phyloP scores from a whole-genome alignment of 768 basidiomycete genomes.

The Lentinula raphanica region DNA sequence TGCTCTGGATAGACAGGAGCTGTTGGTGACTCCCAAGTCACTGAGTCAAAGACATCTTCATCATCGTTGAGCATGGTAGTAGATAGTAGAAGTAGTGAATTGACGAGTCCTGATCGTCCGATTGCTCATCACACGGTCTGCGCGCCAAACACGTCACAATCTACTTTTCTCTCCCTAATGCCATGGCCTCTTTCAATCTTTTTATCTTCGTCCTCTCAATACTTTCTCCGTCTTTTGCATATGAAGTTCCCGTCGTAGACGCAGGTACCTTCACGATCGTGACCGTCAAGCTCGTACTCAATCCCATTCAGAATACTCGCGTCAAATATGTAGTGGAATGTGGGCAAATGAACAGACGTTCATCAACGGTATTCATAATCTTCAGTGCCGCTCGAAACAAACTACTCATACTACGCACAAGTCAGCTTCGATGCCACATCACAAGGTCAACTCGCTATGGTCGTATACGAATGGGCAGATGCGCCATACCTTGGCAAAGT shows the following conservation, averaged over 20 bases:
- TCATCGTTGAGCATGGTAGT: slow-evolving; percentile 73
- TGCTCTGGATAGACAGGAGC: slow-evolving; percentile 43
- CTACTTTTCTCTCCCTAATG: background rate
- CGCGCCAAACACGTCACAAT: slow-evolving; percentile 5
- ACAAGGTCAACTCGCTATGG: slow-evolving; percentile 86
- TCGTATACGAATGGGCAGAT: slow-evolving; percentile 95
- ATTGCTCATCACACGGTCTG: slow-evolving; percentile 4
- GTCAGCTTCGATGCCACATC: slow-evolving; percentile 77
- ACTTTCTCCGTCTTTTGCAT: slow-evolving; percentile 38
- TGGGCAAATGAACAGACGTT: slow-evolving; percentile 75
- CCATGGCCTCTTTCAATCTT: slow-evolving; percentile 7
- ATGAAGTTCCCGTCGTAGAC: slow-evolving; percentile 63
- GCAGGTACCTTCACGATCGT: slow-evolving; percentile 29
- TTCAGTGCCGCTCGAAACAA: slow-evolving; percentile 6
- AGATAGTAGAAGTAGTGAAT: slow-evolving; percentile 12
- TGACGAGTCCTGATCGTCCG: slow-evolving; percentile 12
- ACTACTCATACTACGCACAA: slow-evolving; percentile 21
- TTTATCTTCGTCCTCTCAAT: slow-evolving; percentile 27
- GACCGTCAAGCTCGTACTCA: background rate
- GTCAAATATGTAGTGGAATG: slow-evolving; percentile 95
- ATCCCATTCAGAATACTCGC: slow-evolving; percentile 55
- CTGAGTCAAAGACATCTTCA: slow-evolving; percentile 87
- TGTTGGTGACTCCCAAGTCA: slow-evolving; percentile 82
- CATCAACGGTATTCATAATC: slow-evolving; percentile 69
- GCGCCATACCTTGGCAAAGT: slow-evolving; percentile 74